A percentile compares a stretch with the other conserved stretches of the same genome.
phyloP scores from a whole-genome alignment of 352 stramenopile genomes.

The Phytophthora podocarpi region DNA sequence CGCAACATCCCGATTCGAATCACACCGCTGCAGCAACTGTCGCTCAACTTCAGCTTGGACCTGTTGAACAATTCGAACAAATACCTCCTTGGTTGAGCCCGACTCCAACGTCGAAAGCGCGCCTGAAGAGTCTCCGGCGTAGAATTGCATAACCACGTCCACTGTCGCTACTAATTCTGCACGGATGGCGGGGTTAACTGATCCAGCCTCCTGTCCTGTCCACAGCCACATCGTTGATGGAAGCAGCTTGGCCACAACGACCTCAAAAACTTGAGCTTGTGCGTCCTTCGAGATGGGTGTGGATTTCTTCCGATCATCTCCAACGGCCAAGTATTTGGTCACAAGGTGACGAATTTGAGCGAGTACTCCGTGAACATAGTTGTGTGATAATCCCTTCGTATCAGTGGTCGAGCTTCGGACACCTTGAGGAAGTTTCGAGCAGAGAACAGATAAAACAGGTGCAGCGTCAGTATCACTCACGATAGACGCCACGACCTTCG shows the following conservation, averaged over 20 bases:
- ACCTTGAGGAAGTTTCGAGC: slow-evolving; percentile 45
- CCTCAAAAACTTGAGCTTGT: slow-evolving; percentile 32
- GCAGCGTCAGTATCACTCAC: slow-evolving; percentile 59
- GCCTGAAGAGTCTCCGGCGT: slow-evolving; percentile 11
- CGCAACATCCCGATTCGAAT: slow-evolving; percentile 10
- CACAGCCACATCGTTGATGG: slow-evolving; percentile 58
- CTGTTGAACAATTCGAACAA: slow-evolving; percentile 14
- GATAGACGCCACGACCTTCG: slow-evolving; percentile 76
- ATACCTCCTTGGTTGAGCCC: slow-evolving; percentile 8
- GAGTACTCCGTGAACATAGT: slow-evolving; percentile 70
- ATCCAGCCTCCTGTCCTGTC: slow-evolving; percentile 20
- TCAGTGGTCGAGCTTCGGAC: slow-evolving; percentile 9
- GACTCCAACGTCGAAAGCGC: slow-evolving; percentile 15
- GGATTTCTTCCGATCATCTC: slow-evolving; percentile 3
- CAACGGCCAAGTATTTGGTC: slow-evolving; percentile 39
- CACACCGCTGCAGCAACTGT: slow-evolving; percentile 40
- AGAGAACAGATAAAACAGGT: slow-evolving; percentile 43
- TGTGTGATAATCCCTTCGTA: slow-evolving; percentile 42
- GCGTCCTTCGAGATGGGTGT: slow-evolving; percentile 9
- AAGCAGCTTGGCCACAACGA: slow-evolving; percentile 42
- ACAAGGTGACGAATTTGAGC: slow-evolving; percentile 62
- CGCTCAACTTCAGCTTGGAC: slow-evolving; percentile 36
- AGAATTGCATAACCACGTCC: slow-evolving; percentile 45
- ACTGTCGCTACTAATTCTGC: slow-evolving; percentile 59
- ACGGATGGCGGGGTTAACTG: slow-evolving; percentile 46